Evolutionary conservation across 176 grass and related monocot genomes (phyloP), one percentile per base, ranked within the genome.

Genomic region (Triticum aestivum): DNA sequence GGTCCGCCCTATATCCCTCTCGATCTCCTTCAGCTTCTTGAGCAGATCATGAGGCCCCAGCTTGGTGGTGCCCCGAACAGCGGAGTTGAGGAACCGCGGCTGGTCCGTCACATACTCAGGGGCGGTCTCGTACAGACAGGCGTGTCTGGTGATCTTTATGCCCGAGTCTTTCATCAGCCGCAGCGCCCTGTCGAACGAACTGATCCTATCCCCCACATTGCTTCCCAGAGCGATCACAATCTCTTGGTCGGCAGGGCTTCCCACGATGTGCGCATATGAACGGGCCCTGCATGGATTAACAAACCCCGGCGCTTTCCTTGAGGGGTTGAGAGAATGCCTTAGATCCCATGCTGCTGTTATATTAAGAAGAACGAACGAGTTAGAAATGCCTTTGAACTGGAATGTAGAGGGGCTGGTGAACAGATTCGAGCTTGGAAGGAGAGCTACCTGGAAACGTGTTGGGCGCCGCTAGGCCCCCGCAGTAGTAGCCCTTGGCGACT

Each of bases 21-120:
- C 96, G 4, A 98, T 95, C 73, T 89, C 89, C 85, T 95, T 98
- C 11, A 98, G 90, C 47, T 67, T 78, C 37, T 61, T 89, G 32
- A 98, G 86, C 77, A 98, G 71, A 23, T 98, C 91, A 29, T 92
- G 88, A 41, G 96, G 93, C 13, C 84, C 96, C 32, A 94, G 83
- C 37, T 90, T 98, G 39, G 91, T 98, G 0, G 86, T 92, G n/a
- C 91, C 96, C 68, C 96, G 82, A 58, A 98, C 21, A 2, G 93
- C 93, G 64, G 96, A 98, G 86, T 98, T 98, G 1, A 98, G 88
- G 67, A 95, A 98, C 41, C 71, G 52, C 0, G 93, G 96, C 42
- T 95, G 96, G 73, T 94, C 93, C 0, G 89, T 98, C 42, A 98
- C 93, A 82, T 95, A 98, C 42, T 91, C 91, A 64, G 96, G 96